Base-by-base conservation (phyloP, 75 land plant species). In the Pinus albicaulis region DNA sequence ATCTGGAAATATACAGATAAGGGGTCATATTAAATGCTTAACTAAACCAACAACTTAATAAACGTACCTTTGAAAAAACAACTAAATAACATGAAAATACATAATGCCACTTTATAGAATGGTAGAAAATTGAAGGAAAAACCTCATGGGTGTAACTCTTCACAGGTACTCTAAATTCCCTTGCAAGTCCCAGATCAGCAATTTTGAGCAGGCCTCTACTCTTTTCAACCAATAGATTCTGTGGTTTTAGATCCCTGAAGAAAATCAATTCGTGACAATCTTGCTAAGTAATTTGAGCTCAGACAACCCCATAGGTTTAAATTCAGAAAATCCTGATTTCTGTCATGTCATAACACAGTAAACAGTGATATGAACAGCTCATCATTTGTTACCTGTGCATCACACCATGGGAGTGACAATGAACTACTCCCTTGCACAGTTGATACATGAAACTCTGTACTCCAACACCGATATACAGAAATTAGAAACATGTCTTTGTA, bases 401-500 rank as follows among this genome's bases (percentile, higher is more conserved):
- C n/a, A 92, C 94, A 10, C 88, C 92, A 82, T 92, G 90, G 82
- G 90, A 76, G 59, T 92, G 94, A 68, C 90, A 93, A 62, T 93
- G 97, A 71, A 91, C 91, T 11, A 96, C 92, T 17, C 92, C 99
- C 71, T 91, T 95, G 76, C 83, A 88, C 60, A 95, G 70, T 80
- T 91, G 94, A 61, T 83, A 95, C 80, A 95, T 75, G 63, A 89
- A 93, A 44, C 86, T 91, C 95, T 88, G 82, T 31, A 65, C 56
- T 25, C 17, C 62, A 76, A 80, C 25, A 48, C 19, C 14, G 31
- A 73, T 48, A 72, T 20, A 78, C 57, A 23, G 19, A 59, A 60
- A 48, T 12, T 24, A 48, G 26, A 53, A 8, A 16, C 3, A 5
- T 5, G 8, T 57, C 31, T 28, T n/a, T 28, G 6, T 31, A 52